phyloP scores from a whole-genome alignment of 441 rosid genomes.

The Erysimum cheiri region DNA sequence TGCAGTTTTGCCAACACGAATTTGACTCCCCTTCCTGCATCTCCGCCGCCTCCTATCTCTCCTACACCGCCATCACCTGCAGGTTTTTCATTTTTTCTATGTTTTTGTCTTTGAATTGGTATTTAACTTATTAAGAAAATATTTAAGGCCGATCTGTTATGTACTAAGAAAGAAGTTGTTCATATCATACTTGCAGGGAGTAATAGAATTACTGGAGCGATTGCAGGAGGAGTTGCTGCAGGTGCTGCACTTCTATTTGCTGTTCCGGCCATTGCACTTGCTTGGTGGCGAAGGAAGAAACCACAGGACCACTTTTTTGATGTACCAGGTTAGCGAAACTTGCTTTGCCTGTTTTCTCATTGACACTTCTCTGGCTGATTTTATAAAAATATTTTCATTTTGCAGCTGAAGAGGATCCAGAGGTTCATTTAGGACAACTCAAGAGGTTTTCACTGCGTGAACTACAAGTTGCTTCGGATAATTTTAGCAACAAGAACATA shows the following conservation, averaged over 20 bases:
- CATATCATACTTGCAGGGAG: slow-evolving; percentile 50
- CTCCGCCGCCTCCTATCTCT: slow-evolving; percentile 76
- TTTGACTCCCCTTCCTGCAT: slow-evolving; percentile 46
- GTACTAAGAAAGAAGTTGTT: slow-evolving; percentile 36
- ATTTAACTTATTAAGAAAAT: slow-evolving; percentile 4
- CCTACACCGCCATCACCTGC: slow-evolving; percentile 54
- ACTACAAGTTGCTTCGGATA: slow-evolving; percentile 76
- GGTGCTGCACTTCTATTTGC: slow-evolving; percentile 95
- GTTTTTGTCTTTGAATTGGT: slow-evolving; percentile 2
- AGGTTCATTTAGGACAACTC: slow-evolving; percentile 83
- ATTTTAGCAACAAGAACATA: slow-evolving; percentile 80
- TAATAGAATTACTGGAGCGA: slow-evolving; percentile 68
- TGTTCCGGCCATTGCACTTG: slow-evolving; percentile 84
- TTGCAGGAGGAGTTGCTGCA: slow-evolving; percentile 97
- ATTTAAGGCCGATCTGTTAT: background rate
- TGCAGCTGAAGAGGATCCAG: slow-evolving; percentile 97
- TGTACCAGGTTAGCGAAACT: slow-evolving; percentile 79
- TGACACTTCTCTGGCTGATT: slow-evolving; percentile 8
- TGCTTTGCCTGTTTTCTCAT: slow-evolving; percentile 18
- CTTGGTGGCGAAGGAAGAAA: slow-evolving; percentile 71
- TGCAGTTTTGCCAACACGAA: slow-evolving; percentile 72
- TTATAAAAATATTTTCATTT: slow-evolving; percentile 18
- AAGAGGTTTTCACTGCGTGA: slow-evolving; percentile 84
- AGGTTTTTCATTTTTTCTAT: slow-evolving; percentile 43
- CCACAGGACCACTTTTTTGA: slow-evolving; percentile 93